A percentile compares a stretch with the other conserved stretches of the same genome.
Evolutionary conservation across 305 asterid genomes (phyloP).

Genomic region (Solanum chacoense): DNA sequence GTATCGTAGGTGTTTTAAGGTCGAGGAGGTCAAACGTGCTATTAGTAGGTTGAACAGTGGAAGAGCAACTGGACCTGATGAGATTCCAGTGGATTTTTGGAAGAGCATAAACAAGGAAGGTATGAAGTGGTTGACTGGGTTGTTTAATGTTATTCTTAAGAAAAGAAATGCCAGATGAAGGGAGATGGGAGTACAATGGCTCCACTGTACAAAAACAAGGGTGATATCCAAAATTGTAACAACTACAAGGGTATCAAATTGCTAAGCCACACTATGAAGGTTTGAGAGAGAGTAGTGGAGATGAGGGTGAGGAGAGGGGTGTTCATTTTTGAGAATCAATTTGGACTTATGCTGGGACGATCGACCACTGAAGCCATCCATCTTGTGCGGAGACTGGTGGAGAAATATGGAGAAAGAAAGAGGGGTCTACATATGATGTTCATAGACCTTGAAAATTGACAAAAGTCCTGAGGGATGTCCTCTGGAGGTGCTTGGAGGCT

Average conservation of each 20-base stretch:
- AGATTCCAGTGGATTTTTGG: not conserved
- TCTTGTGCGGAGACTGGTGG: not conserved
- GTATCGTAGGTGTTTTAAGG: not conserved
- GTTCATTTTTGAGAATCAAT: not conserved
- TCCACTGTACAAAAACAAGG: not conserved
- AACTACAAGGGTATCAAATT: not conserved
- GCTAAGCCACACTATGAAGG: not conserved
- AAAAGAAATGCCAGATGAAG: not conserved
- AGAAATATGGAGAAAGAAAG: not conserved
- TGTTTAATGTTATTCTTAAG: not conserved
- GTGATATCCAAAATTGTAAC: not conserved
- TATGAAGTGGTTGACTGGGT: not conserved
- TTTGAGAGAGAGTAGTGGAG: not conserved
- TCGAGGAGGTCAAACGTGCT: not conserved
- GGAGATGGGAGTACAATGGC: not conserved
- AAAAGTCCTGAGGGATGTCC: not conserved
- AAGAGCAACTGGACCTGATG: not conserved
- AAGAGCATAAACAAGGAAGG: not conserved
- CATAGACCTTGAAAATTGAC: not conserved
- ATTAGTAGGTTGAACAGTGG: not conserved
- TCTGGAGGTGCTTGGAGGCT: not conserved
- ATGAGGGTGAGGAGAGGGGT: not conserved
- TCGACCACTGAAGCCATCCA: not conserved
- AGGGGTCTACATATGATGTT: not conserved
- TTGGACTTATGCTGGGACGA: not conserved